These are phyloP conservation scores for Gryganskiella cystojenkinii DNA, from an alignment of 192 early-diverging fungal species.

Conservation along the genomic window DNA sequence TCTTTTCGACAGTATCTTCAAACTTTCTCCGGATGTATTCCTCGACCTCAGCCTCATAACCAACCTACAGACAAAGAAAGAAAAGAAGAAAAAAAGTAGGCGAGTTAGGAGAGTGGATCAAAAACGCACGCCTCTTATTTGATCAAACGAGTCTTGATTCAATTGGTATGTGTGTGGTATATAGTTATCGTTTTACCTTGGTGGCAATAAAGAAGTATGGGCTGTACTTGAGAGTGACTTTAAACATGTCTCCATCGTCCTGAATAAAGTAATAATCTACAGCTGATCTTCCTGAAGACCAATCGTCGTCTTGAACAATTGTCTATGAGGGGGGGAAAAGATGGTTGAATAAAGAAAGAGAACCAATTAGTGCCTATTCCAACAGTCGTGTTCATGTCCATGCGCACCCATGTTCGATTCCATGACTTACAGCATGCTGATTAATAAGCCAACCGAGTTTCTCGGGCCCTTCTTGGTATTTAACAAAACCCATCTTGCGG, in stretches of 20 bases:
- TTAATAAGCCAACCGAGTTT: constrained; percentile 95
- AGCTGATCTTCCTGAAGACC: constrained; percentile 72
- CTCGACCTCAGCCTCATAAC: constrained; percentile 84
- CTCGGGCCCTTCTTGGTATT: constrained; percentile 77
- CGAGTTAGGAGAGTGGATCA: background rate
- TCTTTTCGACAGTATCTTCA: constrained; percentile 70
- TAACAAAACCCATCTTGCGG: constrained; percentile 69
- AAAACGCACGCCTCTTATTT: background rate
- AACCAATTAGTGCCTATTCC: constrained; percentile 5
- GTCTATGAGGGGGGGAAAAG: constrained; percentile 54
- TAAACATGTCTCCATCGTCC: constrained; percentile 90
- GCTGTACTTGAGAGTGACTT: constrained; percentile 82
- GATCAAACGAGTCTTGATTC: too few species aligned
- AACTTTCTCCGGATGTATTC: constrained; percentile 83
- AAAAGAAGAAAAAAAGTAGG: background rate
- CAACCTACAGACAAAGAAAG: constrained; percentile 57
- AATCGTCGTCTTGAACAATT: constrained; percentile 70
- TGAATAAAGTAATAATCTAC: constrained; percentile 96
- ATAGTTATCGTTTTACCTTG: too few species aligned
- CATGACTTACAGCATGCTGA: constrained; percentile 90
- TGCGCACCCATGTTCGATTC: too few species aligned
- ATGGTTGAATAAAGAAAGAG: background rate
- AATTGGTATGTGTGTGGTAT: too few species aligned
- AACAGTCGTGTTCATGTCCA: too few species aligned
- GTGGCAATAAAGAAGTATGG: constrained; percentile 94